A percentile compares a stretch with the other conserved stretches of the same genome.
These are phyloP conservation scores for Penicillium sp. DNA, from an alignment of 2,329 filamentous ascomycete species.

Conservation along the genomic window DNA sequence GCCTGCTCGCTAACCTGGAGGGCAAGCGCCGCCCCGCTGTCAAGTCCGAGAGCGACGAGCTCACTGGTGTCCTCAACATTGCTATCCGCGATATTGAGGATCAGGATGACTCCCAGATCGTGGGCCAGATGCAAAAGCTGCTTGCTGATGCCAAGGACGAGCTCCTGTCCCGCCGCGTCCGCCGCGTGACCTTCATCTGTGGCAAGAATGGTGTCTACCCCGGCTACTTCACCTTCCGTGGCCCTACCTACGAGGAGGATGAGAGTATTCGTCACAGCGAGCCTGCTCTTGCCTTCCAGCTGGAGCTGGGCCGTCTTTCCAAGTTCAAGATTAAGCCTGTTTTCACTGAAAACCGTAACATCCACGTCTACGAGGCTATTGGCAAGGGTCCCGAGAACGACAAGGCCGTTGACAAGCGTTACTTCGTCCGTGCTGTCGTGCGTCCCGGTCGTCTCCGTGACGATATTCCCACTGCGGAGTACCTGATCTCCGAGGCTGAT, in stretches of 20 bases:
- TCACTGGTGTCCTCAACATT: conserved; percentile 90
- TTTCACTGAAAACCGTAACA: conserved; percentile 98
- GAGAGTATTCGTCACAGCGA: conserved; percentile 96
- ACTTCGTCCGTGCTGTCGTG: conserved; percentile 96
- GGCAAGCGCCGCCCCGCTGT: conserved; percentile 66
- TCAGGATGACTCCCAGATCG: conserved; percentile 76
- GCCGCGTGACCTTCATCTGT: conserved; percentile 93
- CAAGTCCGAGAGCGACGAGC: conserved; percentile 65
- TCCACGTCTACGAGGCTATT: conserved; percentile 96
- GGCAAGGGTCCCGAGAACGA: conserved; percentile 95
- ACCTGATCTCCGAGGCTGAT: conserved; percentile 95
- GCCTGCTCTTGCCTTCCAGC: conserved; percentile 96
- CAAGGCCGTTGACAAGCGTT: conserved; percentile 71
- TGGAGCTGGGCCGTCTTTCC: conserved; percentile 87
- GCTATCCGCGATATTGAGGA: conserved; percentile 87
- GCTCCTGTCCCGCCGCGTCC: conserved; percentile 75
- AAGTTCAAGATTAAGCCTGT: conserved; percentile 99
- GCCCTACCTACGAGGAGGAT: conserved; percentile 85
- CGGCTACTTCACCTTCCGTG: conserved; percentile 97
- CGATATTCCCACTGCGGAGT: conserved; percentile 97
- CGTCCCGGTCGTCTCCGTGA: conserved; percentile 91
- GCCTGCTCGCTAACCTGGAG: conserved; percentile 71
- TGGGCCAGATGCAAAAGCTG: conserved; percentile 72
- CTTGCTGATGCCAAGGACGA: conserved; percentile 83
- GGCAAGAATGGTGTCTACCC: conserved; percentile 94